Base-by-base conservation (phyloP, 164 flowering plant genomes). In the Berberis thunbergii region DNA sequence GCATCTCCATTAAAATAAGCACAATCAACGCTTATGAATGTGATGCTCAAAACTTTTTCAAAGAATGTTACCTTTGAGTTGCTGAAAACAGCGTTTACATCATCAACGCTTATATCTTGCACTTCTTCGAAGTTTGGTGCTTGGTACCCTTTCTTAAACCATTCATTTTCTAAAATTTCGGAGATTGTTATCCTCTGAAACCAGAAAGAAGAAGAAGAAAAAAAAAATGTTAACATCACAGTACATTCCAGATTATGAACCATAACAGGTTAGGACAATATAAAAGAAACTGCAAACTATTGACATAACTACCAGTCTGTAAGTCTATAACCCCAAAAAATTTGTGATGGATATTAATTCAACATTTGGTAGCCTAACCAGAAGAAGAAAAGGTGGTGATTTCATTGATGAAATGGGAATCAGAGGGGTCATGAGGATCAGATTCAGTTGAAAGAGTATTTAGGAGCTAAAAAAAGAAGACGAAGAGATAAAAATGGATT, bases 51-150 rank as follows among this genome's bases (percentile, higher is more conserved):
- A 60, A 43, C 44, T 66, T 46, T 60, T 57, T 12, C 0, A 43
- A 61, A 60, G 60, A n/a, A 38, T 59, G 66, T 70, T 64, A 93
- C 97, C 83, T 85, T 75, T 2, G 84, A 83, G 64, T 83, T 76
- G 67, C 80, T 81, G 68, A 94, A 94, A 64, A 74, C 93, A 72
- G 95, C 95, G 83, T 86, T 86, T 10, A 94, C 79, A 64, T 94
- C 99, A 75, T 86, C 91, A 67, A 88, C 83, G 71, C 70, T 90
- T 61, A 82, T 80, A 72, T 70, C 84, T 56, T 80, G 81, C 59
- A 77, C 89, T 62, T 78, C 69, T 60, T 81, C 78, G 78, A 87
- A 94, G 12, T 62, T 67, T 8, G 97, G 83, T 50, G 93, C 83
- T 60, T 64, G 80, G 73, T 84, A 89, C 6, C 82, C 92, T 78